phyloP scores from a whole-genome alignment of 192 early-diverging fungal species.

The Diversispora epigaea region DNA sequence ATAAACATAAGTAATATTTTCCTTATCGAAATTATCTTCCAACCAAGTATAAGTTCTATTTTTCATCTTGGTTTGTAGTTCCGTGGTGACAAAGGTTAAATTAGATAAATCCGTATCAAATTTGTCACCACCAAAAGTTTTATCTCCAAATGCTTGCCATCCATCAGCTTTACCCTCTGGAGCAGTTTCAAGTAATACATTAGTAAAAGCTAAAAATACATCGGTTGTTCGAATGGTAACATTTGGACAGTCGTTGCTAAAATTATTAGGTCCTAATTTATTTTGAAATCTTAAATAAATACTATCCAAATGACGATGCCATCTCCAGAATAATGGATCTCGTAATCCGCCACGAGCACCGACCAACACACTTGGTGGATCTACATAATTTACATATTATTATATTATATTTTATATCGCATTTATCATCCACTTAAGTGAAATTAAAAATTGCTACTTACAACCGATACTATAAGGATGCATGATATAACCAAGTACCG shows the following conservation, averaged over 20 bases:
- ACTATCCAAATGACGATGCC: slow-evolving; percentile 12
- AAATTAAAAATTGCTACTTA: neutral
- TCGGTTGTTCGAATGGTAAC: neutral
- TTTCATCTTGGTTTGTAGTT: slow-evolving; percentile 11
- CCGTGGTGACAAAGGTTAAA: neutral
- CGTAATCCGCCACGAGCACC: neutral
- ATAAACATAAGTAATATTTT: slow-evolving; percentile 2
- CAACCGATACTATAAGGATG: slow-evolving; percentile 6
- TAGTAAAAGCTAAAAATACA: neutral
- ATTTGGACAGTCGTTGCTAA: neutral
- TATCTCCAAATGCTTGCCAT: neutral
- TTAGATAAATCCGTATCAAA: neutral
- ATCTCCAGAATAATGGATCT: slow-evolving; percentile 22
- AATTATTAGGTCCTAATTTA: neutral
- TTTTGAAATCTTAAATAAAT: neutral
- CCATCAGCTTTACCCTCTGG: neutral
- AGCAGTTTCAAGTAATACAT: neutral
- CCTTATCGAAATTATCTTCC: neutral
- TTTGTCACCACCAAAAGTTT: slow-evolving; percentile 3
- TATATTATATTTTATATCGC: neutral
- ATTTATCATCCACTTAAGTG: neutral
- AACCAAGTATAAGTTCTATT: neutral
- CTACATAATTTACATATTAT: neutral
- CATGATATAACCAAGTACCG: slow-evolving; percentile 2
- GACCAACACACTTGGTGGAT: slow-evolving; percentile 7